phyloP scores from a whole-genome alignment of 768 basidiomycete species.

The Tricholoma terreum region DNA sequence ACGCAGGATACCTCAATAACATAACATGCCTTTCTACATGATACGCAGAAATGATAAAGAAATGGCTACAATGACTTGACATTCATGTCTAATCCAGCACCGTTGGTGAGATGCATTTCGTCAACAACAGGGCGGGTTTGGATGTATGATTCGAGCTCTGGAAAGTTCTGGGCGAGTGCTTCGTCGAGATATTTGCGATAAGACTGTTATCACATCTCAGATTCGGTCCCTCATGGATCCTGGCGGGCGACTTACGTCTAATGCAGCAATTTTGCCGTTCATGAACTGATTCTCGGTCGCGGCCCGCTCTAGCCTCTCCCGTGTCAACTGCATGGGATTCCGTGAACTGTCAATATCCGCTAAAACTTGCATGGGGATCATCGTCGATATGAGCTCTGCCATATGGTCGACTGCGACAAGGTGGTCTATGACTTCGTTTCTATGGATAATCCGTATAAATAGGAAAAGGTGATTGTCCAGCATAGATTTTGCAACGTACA shows the following conservation, averaged over 20 bases:
- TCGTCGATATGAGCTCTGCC: conserved; percentile 56
- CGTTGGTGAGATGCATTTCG: neutral
- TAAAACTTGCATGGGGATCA: conserved; percentile 73
- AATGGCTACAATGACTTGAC: neutral
- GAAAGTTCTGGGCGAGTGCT: conserved; percentile 69
- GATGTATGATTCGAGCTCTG: conserved; percentile 50
- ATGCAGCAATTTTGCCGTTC: conserved; percentile 83
- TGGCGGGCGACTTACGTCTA: conserved; percentile 49
- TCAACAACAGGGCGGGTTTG: neutral
- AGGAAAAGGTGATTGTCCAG: neutral
- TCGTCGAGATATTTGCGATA: conserved; percentile 68
- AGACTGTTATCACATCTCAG: conserved; percentile 41
- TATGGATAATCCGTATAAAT: conserved; percentile 23
- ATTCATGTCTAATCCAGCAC: neutral
- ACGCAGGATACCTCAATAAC: no score
- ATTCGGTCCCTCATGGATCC: conserved; percentile 7
- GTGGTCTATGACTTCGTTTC: conserved; percentile 73
- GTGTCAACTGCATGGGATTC: conserved; percentile 81
- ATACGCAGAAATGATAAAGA: neutral
- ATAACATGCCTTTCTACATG: neutral
- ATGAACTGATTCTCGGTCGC: conserved; percentile 91
- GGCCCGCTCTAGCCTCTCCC: conserved; percentile 75
- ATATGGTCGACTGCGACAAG: conserved; percentile 66
- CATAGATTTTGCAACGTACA: conserved; percentile 42
- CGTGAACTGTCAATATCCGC: conserved; percentile 76